Evolutionary conservation across 23 red algal species (phyloP).

Genomic region (Gracilaria vermiculophylla): DNA sequence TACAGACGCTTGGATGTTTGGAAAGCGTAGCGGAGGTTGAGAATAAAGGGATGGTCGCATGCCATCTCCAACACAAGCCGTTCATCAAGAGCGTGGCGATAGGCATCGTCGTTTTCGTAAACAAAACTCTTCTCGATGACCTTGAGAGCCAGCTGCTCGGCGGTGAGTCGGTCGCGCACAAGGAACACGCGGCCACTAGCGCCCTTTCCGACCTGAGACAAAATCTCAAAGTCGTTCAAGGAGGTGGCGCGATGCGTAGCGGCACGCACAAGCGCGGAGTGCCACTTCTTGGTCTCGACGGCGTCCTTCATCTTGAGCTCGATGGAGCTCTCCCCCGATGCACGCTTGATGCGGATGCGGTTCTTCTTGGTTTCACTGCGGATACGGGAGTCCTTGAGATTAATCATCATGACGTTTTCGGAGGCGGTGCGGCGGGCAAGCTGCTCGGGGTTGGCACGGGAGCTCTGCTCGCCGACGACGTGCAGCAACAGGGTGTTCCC

Average conservation of each 20-base stretch:
- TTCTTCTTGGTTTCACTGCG: slow-evolving; percentile 55
- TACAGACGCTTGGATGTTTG: slow-evolving; percentile 86
- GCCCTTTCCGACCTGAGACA: slow-evolving; percentile 78
- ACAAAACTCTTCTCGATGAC: slow-evolving; percentile 87
- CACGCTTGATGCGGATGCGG: slow-evolving; percentile 41
- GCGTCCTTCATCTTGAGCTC: slow-evolving; percentile 58
- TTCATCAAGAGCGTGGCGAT: slow-evolving; percentile 89
- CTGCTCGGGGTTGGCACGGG: slow-evolving; percentile 27
- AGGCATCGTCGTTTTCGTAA: slow-evolving; percentile 71
- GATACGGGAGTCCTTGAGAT: slow-evolving; percentile 54
- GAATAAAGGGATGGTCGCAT: slow-evolving; percentile 88
- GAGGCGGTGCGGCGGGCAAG: slow-evolving; percentile 36
- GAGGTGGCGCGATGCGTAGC: slow-evolving; percentile 48
- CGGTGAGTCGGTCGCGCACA: slow-evolving; percentile 64
- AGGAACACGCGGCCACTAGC: slow-evolving; percentile 72
- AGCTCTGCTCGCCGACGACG: slow-evolving; percentile 57
- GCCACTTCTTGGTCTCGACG: slow-evolving; percentile 56
- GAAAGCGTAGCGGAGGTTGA: slow-evolving; percentile 87
- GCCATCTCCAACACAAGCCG: slow-evolving; percentile 89
- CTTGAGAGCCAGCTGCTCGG: slow-evolving; percentile 82
- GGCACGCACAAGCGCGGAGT: slow-evolving; percentile 44
- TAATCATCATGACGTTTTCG: slow-evolving; percentile 60
- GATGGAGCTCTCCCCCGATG: slow-evolving; percentile 21
- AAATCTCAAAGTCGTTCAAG: slow-evolving; percentile 85
- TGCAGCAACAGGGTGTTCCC: slow-evolving; percentile 58